A percentile compares a stretch with the other conserved stretches of the same genome.
phyloP scores from a whole-genome alignment of 805 yeast genomes.

The Wickerhamiella alocasiicola region DNA sequence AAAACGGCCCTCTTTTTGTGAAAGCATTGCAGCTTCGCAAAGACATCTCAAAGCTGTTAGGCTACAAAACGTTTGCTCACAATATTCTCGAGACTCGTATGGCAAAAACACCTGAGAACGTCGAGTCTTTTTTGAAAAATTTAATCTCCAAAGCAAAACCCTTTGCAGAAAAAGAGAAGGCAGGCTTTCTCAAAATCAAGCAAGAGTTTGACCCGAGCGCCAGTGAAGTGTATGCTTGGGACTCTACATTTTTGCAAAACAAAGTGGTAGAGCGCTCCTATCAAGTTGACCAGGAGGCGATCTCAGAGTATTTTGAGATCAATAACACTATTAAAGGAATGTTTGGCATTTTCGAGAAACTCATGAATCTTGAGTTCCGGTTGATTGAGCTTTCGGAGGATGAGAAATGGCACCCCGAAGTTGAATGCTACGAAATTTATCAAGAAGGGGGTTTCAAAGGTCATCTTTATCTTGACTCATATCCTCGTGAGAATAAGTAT shows the following conservation, averaged over 20 bases:
- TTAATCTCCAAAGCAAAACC: constrained; percentile 47
- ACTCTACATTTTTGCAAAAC: constrained; percentile 53
- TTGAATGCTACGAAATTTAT: constrained; percentile 43
- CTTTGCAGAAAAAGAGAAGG: constrained; percentile 44
- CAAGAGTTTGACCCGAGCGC: constrained; percentile 39
- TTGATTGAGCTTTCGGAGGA: constrained; percentile 37
- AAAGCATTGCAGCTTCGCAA: constrained; percentile 52
- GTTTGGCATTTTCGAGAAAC: constrained; percentile 56
- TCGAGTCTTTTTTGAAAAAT: constrained; percentile 49
- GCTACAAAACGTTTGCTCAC: constrained; percentile 57
- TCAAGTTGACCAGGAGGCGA: constrained; percentile 57
- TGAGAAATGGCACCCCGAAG: constrained; percentile 66
- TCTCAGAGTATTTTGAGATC: constrained; percentile 70
- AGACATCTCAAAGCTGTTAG: constrained; percentile 48
- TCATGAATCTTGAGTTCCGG: constrained; percentile 57
- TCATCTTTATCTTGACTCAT: constrained; percentile 67
- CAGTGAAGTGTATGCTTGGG: constrained; percentile 53
- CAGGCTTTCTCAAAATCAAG: constrained; percentile 39
- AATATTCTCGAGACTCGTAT: constrained; percentile 63
- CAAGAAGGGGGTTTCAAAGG: constrained; percentile 65
- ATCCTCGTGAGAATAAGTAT: constrained; percentile 77
- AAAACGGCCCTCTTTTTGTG: constrained; percentile 46
- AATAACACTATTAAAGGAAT: constrained; percentile 53
- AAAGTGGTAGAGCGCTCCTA: constrained; percentile 53
- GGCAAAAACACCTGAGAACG: constrained; percentile 60